phyloP scores from a whole-genome alignment of 345 rosid species.

The Triadica sebifera region DNA sequence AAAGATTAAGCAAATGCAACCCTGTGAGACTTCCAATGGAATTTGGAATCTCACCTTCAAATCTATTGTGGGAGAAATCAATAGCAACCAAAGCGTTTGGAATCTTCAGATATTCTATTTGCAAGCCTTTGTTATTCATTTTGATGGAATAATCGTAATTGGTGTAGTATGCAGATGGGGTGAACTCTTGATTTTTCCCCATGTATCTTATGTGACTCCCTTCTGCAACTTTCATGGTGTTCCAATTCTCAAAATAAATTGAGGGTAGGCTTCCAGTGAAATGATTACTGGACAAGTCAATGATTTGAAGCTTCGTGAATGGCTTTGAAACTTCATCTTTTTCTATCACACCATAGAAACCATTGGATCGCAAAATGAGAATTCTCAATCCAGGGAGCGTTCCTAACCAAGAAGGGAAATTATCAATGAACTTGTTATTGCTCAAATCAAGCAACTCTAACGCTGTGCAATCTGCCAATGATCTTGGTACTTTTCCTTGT shows the following conservation, averaged over 20 bases:
- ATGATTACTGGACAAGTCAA: conserved; percentile 28
- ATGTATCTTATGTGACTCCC: not conserved
- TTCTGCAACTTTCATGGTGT: not conserved
- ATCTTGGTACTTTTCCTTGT: conserved; percentile 16
- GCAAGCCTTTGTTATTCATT: conserved; percentile 4
- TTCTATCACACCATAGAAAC: not conserved
- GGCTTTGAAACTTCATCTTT: conserved; percentile 7
- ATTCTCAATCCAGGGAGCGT: not conserved
- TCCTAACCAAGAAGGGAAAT: conserved; percentile 7
- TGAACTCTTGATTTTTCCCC: not conserved
- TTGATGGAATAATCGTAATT: conserved; percentile 1
- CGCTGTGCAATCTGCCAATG: not conserved
- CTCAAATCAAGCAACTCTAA: conserved; percentile 8
- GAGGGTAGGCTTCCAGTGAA: conserved; percentile 2
- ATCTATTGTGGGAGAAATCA: conserved; percentile 13
- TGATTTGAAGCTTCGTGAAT: conserved; percentile 14
- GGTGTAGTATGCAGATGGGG: too few relatives aligned
- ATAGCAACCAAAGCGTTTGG: not conserved
- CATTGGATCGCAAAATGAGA: conserved; percentile 11
- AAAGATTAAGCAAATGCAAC: not conserved
- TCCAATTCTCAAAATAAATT: conserved; percentile 23
- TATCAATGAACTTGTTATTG: not conserved
- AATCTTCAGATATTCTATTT: not conserved
- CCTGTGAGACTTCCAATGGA: not conserved
- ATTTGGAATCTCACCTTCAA: conserved; percentile 2